phyloP scores from a whole-genome alignment of 2,329 filamentous ascomycete genomes.

The Neonectria ditissima region DNA sequence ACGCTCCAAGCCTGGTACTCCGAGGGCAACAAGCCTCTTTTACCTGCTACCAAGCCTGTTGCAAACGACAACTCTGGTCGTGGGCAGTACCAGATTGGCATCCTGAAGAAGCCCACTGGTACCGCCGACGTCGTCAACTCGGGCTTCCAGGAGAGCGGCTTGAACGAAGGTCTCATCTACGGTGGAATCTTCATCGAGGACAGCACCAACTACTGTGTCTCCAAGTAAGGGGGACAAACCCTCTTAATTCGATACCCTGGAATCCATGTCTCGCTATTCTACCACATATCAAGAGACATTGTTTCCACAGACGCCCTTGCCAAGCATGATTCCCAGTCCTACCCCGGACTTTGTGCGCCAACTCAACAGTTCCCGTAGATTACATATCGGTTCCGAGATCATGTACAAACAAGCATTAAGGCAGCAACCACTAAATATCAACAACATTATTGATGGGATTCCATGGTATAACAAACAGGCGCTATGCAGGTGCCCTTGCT shows the following conservation, averaged over 20 bases:
- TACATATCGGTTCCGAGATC: neutral
- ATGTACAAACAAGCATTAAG: neutral
- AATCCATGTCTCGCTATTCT: neutral
- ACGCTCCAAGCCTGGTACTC: conserved; percentile 71
- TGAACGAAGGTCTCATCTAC: conserved; percentile 65
- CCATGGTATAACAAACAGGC: conserved; percentile 26
- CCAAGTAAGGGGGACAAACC: conserved; percentile 11
- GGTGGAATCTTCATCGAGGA: conserved; percentile 67
- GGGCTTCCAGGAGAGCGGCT: conserved; percentile 60
- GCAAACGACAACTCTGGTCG: conserved; percentile 65
- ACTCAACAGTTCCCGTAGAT: neutral
- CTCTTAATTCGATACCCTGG: neutral
- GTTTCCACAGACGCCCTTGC: neutral
- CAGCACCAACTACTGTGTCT: conserved; percentile 54
- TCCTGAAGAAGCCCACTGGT: conserved; percentile 71
- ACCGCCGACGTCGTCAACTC: conserved; percentile 59
- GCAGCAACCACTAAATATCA: neutral
- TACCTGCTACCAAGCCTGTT: conserved; percentile 58
- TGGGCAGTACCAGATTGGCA: conserved; percentile 72
- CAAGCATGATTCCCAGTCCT: neutral
- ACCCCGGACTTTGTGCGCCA: neutral
- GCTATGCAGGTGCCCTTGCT: conserved; percentile 33
- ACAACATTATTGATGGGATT: conserved; percentile 6
- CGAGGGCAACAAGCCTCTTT: conserved; percentile 57
- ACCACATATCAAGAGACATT: neutral